Percentiles rank a stretch among this genome's conserved stretches.
phyloP scores from a whole-genome alignment of 257 asterid species.

The Knoxia roxburghii region DNA sequence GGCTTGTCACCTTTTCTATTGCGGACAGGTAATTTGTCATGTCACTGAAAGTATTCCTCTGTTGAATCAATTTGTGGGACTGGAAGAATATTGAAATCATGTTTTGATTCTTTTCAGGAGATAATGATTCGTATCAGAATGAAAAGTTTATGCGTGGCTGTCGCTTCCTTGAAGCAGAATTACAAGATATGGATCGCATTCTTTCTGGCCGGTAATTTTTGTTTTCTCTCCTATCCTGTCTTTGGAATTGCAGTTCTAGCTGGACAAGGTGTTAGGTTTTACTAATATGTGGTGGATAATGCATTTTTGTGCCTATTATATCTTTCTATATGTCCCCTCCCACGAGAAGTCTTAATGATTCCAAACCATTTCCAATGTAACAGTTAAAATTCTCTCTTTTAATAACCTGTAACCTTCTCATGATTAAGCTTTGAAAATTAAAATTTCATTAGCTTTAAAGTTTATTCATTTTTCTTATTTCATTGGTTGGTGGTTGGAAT shows the following conservation, averaged over 20 bases:
- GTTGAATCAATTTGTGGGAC: slow-evolving; percentile 4
- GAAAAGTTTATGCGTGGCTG: slow-evolving; percentile 94
- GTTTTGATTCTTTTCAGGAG: slow-evolving; percentile 40
- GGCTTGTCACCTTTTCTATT: slow-evolving; percentile 82
- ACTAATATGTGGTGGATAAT: not conserved
- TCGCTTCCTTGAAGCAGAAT: slow-evolving; percentile 95
- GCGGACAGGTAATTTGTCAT: slow-evolving; percentile 54
- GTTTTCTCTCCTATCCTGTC: not conserved
- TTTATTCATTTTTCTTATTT: slow-evolving; percentile 25
- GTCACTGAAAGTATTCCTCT: not conserved
- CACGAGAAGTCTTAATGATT: not conserved
- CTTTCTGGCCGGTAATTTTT: slow-evolving; percentile 62
- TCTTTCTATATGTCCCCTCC: not conserved
- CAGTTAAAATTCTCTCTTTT: slow-evolving; percentile 1
- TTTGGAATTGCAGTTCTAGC: slow-evolving; percentile 1
- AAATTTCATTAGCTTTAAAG: slow-evolving; percentile 22
- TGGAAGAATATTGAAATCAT: slow-evolving; percentile 17
- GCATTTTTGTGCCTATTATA: not conserved
- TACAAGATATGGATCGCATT: slow-evolving; percentile 86
- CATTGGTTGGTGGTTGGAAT: slow-evolving; percentile 35
- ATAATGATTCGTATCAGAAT: slow-evolving; percentile 60
- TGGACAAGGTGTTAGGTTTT: not conserved
- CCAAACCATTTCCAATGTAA: not conserved
- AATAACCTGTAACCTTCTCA: not conserved
- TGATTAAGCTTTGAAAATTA: slow-evolving; percentile 9